A percentile compares a stretch with the other conserved stretches of the same genome.
phyloP scores from a whole-genome alignment of 1,139 yeast species.

The Candida labiduridarum region DNA sequence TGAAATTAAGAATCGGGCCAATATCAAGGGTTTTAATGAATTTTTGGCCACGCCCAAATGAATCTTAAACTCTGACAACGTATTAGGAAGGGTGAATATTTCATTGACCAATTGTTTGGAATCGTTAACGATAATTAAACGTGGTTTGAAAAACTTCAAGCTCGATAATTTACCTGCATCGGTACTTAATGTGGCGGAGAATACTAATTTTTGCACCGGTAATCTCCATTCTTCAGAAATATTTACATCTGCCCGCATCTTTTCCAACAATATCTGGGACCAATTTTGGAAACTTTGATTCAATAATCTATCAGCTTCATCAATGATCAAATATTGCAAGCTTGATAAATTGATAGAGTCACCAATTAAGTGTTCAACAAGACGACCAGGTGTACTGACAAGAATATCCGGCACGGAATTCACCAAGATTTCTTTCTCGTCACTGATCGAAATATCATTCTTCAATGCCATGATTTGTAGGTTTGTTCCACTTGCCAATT shows the following conservation, averaged over 20 bases:
- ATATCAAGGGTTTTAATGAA: constrained; percentile 71
- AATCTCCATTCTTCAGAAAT: constrained; percentile 31
- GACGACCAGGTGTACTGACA: constrained; percentile 88
- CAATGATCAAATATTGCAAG: constrained; percentile 75
- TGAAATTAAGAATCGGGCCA: constrained; percentile 55
- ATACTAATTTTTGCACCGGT: constrained; percentile 62
- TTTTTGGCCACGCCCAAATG: constrained; percentile 58
- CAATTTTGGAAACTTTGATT: constrained; percentile 94
- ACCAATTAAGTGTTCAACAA: constrained; percentile 77
- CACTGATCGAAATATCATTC: constrained; percentile 60
- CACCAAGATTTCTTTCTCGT: constrained; percentile 58
- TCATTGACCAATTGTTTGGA: constrained; percentile 52
- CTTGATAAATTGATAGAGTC: constrained; percentile 44
- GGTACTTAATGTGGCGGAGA: constrained; percentile 92
- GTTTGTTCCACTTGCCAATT: constrained; percentile 67
- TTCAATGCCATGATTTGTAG: constrained; percentile 61
- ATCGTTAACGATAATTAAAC: constrained; percentile 71
- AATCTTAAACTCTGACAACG: constrained; percentile 54
- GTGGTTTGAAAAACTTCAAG: constrained; percentile 67
- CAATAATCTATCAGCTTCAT: constrained; percentile 91
- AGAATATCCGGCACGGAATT: constrained; percentile 70
- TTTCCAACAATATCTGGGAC: constrained; percentile 67
- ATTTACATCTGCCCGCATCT: constrained; percentile 40
- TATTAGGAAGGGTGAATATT: constrained; percentile 55
- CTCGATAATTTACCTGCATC: constrained; percentile 85